A percentile compares a stretch with the other conserved stretches of the same genome.
Evolutionary conservation across 108 stramenopile genomes (phyloP).

Genomic region (Skeletonema marinoi): DNA sequence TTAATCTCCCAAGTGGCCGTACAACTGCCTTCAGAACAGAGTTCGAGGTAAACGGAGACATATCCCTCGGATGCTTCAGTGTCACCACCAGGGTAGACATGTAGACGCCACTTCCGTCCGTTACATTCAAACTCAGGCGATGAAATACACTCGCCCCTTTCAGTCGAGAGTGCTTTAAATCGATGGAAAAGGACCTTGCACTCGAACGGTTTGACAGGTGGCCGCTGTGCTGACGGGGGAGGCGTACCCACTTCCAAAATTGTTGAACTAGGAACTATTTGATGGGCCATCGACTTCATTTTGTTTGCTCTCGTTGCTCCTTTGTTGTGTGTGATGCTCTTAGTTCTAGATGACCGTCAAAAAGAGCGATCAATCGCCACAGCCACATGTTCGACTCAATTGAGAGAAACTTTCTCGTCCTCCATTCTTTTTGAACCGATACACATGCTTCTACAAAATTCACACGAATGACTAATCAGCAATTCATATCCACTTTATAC

Average conservation of each 20-base stretch:
- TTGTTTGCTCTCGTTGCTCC: not conserved
- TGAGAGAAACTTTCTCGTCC: not conserved
- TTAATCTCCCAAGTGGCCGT: no score
- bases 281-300: not conserved
- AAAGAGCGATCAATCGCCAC: not conserved
- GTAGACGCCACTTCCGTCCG: not conserved
- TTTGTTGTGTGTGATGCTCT: not conserved
- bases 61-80: not conserved
- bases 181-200: not conserved
- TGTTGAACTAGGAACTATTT: not conserved
- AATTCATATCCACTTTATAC: slow-evolving; percentile 35
- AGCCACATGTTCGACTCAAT: not conserved
- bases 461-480: not conserved
- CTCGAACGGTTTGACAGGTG: not conserved
- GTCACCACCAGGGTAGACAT: not conserved
- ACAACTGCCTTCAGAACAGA: not conserved
- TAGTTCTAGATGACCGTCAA: not conserved
- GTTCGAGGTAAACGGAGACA: not conserved
- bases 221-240: not conserved
- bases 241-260: not conserved
- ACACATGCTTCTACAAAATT: not conserved
- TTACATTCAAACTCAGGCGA: not conserved
- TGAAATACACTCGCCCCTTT: no score
- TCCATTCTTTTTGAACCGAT: not conserved
- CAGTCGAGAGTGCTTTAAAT: not conserved